phyloP scores from a whole-genome alignment of 345 rosid species.

The Syzygium aqueum region DNA sequence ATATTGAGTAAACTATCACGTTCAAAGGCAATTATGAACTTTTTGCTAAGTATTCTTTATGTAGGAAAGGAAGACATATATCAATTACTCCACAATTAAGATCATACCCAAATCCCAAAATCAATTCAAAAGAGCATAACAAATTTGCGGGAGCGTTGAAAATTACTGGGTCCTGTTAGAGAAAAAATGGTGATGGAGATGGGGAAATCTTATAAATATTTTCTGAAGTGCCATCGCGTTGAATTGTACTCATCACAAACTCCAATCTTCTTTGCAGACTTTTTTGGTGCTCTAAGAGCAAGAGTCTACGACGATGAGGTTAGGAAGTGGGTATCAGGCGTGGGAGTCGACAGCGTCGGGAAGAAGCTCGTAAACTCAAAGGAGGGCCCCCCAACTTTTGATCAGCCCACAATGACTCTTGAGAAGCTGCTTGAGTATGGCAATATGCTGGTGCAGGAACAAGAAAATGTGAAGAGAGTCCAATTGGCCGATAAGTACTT shows the following conservation, averaged over 20 bases:
- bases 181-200: not conserved
- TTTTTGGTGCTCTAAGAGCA: conserved; percentile 14
- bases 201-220: not conserved
- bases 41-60: not conserved
- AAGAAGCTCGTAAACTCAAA: conserved; percentile 14
- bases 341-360: conserved; percentile 9
- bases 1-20: not conserved
- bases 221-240: not conserved
- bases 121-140: not conserved
- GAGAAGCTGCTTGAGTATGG: conserved; percentile 14
- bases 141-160: not conserved
- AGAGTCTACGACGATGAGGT: conserved; percentile 16
- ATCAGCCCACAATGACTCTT: conserved; percentile 13
- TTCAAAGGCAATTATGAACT: not conserved
- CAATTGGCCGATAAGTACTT: conserved; percentile 13
- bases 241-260: not conserved
- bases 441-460: conserved; percentile 10
- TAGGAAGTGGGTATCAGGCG: conserved; percentile 12
- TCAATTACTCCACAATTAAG: not conserved
- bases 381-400: conserved; percentile 12
- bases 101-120: not conserved
- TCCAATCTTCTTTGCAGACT: conserved; percentile 1
- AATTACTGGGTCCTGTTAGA: not conserved
- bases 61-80: not conserved
- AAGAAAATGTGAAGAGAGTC: conserved; percentile 15